Base-by-base conservation (phyloP, 768 basidiomycete species). In the Leucocoprinus birnbaumii region DNA sequence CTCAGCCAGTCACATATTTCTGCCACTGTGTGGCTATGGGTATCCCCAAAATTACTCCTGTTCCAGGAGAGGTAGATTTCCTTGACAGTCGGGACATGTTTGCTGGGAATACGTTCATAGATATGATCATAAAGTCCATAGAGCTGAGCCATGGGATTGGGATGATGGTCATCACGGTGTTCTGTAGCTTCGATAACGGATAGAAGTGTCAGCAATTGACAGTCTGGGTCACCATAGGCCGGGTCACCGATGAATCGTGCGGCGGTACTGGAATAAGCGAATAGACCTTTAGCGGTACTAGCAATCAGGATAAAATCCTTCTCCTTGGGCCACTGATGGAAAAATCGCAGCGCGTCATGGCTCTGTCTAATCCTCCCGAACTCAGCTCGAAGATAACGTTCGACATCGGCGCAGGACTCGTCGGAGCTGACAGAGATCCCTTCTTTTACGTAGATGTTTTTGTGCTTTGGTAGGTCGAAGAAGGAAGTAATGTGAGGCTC, bases 261-360 rank as follows among this genome's bases (percentile, higher is more conserved):
- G 19, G 61, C 56, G 4, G 61, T 62, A 0, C 61, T 51, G 3
- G 60, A 59, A 34, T 66, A 70, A 22, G 67, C 61, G 45, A 68
- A 68, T 31, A 61, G 59, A 8, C 65, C 64, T 1, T 59, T 61
- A 2, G 66, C 58, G n/a, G 58, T 62, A 2, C 58, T 10, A 0
- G 61, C 59, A 1, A 68, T 51, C 1, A 16, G 21, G 10, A 61
- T 40, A 1, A 67, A 45, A 2, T 55, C 37, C 3, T 55, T 43
- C 0, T 49, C 14, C 9, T 38, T 4, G 2, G 65, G 67, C 67
- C 66, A 68, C 21, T 55, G 51, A 16, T 52, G 45, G 31, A 34
- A 24, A 22, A 24, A 31, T 1, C 24, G 7, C 1, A 22, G 48
- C n/a, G 63, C 48, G 1, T 43, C n/a, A 3, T 55, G 31, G 6